A percentile compares a stretch with the other conserved stretches of the same genome.
These are phyloP conservation scores for Candida ovalis DNA, from an alignment of 805 yeast genomes.

Conservation along the genomic window DNA sequence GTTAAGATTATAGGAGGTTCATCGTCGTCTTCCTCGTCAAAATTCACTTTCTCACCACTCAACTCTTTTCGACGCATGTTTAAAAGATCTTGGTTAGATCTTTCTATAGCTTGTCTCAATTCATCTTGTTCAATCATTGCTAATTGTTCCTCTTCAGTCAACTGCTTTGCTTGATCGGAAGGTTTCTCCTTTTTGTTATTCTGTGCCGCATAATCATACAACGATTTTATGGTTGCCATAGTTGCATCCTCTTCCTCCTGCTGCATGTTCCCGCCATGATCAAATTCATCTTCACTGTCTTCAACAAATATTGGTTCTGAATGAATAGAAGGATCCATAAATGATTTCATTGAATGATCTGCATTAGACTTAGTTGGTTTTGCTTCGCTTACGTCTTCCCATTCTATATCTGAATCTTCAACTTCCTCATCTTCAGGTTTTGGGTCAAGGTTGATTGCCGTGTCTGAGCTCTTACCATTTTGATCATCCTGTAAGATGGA, in stretches of 20 bases:
- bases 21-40: conserved; percentile 4
- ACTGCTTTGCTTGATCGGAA: conserved; percentile 4
- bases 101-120: conserved; percentile 44
- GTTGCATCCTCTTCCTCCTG: conserved; percentile 15
- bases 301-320: conserved; percentile 15
- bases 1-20: conserved; percentile 23
- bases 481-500: conserved; percentile 43
- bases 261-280: background rate
- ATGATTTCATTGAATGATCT: conserved; percentile 9
- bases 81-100: conserved; percentile 41
- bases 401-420: conserved; percentile 45
- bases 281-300: background rate
- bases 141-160: conserved; percentile 12
- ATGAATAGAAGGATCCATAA: conserved; percentile 18
- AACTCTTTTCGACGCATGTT: conserved; percentile 27
- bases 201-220: conserved; percentile 30
- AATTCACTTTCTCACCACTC: conserved; percentile 1
- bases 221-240: conserved; percentile 29
- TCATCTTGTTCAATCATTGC: conserved; percentile 24
- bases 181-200: conserved; percentile 17
- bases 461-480: conserved; percentile 36
- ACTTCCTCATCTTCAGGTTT: conserved; percentile 28
- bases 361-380: background rate
- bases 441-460: conserved; percentile 48
- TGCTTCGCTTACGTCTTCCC: conserved; percentile 61